A percentile compares a stretch with the other conserved stretches of the same genome.
phyloP scores from a whole-genome alignment of 176 grass and related monocot genomes.

The barley (Hordeum vulgare) region DNA sequence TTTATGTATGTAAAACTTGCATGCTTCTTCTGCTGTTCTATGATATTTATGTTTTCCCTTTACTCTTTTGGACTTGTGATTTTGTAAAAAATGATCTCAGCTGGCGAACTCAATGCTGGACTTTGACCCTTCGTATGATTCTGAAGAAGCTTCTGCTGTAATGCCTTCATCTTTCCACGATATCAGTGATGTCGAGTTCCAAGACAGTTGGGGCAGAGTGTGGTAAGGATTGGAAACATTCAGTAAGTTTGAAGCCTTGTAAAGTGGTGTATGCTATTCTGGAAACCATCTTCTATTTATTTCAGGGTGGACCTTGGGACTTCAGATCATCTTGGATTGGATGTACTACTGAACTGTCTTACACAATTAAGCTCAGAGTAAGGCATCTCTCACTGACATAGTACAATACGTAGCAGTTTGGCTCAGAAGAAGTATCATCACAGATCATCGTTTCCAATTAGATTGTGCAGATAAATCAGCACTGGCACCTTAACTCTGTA shows the following conservation, averaged over 20 bases:
- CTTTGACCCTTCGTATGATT: constrained; percentile 77
- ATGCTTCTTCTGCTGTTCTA: not conserved
- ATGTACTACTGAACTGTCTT: constrained; percentile 91
- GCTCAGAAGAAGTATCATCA: not conserved
- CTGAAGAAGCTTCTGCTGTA: constrained; percentile 55
- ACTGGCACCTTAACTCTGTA: not conserved
- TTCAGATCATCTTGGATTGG: constrained; percentile 72
- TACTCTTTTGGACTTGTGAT: not conserved
- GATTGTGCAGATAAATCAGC: not conserved
- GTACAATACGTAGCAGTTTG: not conserved
- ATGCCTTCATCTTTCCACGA: constrained; percentile 98
- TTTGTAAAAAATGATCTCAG: constrained; percentile 26
- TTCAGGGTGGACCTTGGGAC: constrained; percentile 92
- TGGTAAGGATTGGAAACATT: constrained; percentile 42
- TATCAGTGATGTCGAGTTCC: constrained; percentile 78
- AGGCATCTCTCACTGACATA: constrained; percentile 9
- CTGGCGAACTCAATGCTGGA: constrained; percentile 62
- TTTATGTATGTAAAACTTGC: not conserved
- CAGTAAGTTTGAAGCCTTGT: not conserved
- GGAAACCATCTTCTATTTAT: not conserved
- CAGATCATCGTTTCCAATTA: not conserved
- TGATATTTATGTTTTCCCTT: not conserved
- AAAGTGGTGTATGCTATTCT: not conserved
- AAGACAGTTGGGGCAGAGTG: constrained; percentile 85
- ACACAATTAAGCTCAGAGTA: constrained; percentile 83